phyloP scores from a whole-genome alignment of 306 rosid genomes.

The Cucurbita pepo region DNA sequence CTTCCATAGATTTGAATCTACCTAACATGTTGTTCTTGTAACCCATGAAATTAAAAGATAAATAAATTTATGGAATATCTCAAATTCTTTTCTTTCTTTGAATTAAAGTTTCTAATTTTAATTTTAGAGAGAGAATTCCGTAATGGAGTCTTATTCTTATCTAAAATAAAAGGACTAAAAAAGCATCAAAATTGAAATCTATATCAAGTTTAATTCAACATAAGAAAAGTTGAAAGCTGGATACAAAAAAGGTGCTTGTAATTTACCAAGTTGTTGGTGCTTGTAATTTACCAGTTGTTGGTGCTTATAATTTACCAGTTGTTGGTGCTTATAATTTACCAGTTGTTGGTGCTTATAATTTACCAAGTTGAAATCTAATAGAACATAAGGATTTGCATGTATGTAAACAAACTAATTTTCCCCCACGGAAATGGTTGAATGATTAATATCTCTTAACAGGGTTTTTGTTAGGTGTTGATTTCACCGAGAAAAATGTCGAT shows the following conservation, averaged over 20 bases:
- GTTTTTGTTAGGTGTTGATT: not conserved
- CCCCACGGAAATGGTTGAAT: not conserved
- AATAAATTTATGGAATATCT: no score
- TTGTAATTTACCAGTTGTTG: not conserved
- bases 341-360: not conserved
- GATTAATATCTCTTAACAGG: not conserved
- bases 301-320: no score
- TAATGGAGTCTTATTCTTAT: not conserved
- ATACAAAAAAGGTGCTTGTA: no score
- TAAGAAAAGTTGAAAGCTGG: no score
- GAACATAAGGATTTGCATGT: not conserved
- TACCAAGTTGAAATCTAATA: not conserved
- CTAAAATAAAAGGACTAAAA: not conserved
- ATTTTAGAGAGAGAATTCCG: not conserved
- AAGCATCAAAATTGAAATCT: not conserved
- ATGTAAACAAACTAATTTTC: not conserved
- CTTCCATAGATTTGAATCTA: not conserved
- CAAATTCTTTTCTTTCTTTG: not conserved
- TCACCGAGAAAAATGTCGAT: not conserved
- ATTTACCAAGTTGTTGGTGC: no score
- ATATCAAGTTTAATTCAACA: no score
- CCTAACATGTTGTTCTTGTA: not conserved
- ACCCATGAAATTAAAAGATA: not conserved
- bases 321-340: no score
- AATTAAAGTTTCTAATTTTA: not conserved